phyloP scores from a whole-genome alignment of 306 rosid species.

The Vigna reflexopilosa region DNA sequence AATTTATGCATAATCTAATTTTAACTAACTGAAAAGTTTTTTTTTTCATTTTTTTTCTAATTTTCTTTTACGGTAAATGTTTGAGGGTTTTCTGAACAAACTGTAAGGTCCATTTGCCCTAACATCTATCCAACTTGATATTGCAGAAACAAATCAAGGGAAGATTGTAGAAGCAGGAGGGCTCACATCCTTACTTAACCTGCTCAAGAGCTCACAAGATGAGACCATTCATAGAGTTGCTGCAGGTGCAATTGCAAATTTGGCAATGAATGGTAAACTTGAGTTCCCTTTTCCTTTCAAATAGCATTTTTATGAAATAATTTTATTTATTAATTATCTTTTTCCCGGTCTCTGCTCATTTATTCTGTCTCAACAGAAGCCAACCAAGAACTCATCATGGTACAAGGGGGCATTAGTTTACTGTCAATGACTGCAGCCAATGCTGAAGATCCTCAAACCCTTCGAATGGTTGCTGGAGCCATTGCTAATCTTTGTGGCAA shows the following conservation, averaged over 20 bases:
- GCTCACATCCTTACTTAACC: constrained; percentile 82
- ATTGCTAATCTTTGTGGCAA: constrained; percentile 98
- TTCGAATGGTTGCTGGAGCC: constrained; percentile 99
- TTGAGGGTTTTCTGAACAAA: not conserved
- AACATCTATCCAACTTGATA: constrained; percentile 40
- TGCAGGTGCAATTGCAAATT: constrained; percentile 98
- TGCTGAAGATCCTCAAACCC: constrained; percentile 98
- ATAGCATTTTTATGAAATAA: constrained; percentile 3
- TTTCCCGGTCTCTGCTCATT: constrained; percentile 38
- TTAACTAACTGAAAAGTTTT: no score
- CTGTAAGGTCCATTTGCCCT: constrained; percentile 10
- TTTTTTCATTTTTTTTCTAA: no score
- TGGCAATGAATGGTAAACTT: constrained; percentile 93
- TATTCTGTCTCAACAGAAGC: constrained; percentile 66
- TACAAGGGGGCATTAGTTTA: constrained; percentile 93
- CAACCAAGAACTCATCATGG: constrained; percentile 98
- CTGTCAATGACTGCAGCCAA: constrained; percentile 80
- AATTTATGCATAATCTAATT: no score
- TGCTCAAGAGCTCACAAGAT: constrained; percentile 82
- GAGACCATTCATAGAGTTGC: constrained; percentile 99
- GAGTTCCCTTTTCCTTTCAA: constrained; percentile 16
- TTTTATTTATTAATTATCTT: constrained; percentile 19
- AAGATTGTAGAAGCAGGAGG: constrained; percentile 99
- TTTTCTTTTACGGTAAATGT: not conserved
- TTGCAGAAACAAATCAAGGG: constrained; percentile 90